phyloP scores from a whole-genome alignment of 2,329 filamentous ascomycete genomes.

The Pseudogymnoascus sp. region DNA sequence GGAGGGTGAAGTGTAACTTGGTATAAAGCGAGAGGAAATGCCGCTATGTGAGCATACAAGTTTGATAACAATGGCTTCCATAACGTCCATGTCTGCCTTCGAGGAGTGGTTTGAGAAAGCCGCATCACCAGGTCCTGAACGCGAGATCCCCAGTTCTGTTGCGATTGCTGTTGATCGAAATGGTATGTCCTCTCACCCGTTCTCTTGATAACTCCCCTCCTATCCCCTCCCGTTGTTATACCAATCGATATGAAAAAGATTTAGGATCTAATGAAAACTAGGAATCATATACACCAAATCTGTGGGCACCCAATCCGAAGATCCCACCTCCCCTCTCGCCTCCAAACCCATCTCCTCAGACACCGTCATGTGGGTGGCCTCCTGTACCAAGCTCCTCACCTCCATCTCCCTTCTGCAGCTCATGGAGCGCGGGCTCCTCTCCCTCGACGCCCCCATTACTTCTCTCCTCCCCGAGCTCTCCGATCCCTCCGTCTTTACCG shows the following conservation, averaged over 20 bases:
- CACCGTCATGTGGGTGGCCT: neutral
- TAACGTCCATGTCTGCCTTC: neutral
- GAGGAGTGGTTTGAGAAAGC: neutral
- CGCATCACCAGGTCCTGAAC: neutral
- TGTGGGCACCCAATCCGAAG: neutral
- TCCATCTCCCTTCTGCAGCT: neutral
- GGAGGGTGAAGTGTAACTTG: neutral
- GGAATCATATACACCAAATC: neutral
- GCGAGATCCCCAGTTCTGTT: neutral
- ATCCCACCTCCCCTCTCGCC: neutral
- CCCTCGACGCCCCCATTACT: slow-evolving; percentile 48
- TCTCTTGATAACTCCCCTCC: neutral
- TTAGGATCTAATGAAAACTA: neutral
- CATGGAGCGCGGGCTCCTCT: neutral
- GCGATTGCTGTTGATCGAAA: neutral
- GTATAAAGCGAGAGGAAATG: neutral
- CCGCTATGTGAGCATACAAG: neutral
- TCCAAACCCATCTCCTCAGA: neutral
- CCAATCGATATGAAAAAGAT: neutral
- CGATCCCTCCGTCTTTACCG: slow-evolving; percentile 64
- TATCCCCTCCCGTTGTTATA: neutral
- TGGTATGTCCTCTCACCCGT: neutral
- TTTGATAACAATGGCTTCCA: neutral
- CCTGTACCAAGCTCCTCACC: neutral
- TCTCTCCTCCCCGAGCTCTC: slow-evolving; percentile 72